Evolutionary conservation across 2,329 filamentous ascomycete species (phyloP).

Genomic region (Apiospora marii): DNA sequence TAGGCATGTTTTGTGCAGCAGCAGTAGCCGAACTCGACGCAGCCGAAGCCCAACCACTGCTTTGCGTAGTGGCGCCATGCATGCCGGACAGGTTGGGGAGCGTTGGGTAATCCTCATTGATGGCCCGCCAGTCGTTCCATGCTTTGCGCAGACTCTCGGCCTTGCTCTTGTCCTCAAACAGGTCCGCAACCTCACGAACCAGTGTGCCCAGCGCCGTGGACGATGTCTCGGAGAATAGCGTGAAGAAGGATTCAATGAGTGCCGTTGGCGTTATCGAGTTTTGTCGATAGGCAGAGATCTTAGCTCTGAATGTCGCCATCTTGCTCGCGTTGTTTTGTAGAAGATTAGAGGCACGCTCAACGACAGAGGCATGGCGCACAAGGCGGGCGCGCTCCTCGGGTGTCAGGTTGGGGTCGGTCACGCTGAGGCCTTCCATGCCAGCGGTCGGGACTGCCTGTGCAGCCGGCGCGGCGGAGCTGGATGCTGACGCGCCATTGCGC

Average conservation of each 20-base stretch:
- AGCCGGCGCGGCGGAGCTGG: slow-evolving; percentile 38
- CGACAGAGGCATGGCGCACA: slow-evolving; percentile 82
- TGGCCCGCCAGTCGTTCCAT: slow-evolving; percentile 95
- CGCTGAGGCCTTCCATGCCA: slow-evolving; percentile 59
- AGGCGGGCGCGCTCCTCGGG: slow-evolving; percentile 83
- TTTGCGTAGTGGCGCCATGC: slow-evolving; percentile 65
- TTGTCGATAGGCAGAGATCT: slow-evolving; percentile 80
- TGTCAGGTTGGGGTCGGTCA: slow-evolving; percentile 63
- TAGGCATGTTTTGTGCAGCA: slow-evolving; percentile 46
- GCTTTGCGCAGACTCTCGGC: slow-evolving; percentile 77
- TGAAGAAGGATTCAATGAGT: slow-evolving; percentile 87
- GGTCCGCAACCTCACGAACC: slow-evolving; percentile 88
- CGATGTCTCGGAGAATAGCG: slow-evolving; percentile 80
- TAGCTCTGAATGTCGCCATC: slow-evolving; percentile 77
- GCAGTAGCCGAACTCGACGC: slow-evolving; percentile 66
- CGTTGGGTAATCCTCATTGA: slow-evolving; percentile 94
- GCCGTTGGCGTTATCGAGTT: slow-evolving; percentile 74
- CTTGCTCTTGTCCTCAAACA: slow-evolving; percentile 86
- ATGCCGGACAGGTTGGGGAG: slow-evolving; percentile 78
- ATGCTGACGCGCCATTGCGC: slow-evolving; percentile 36
- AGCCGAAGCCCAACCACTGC: slow-evolving; percentile 66
- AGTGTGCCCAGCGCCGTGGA: slow-evolving; percentile 86
- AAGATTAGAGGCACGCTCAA: slow-evolving; percentile 83
- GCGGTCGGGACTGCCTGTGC: slow-evolving; percentile 34
- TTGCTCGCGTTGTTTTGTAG: slow-evolving; percentile 80